phyloP scores from a whole-genome alignment of 192 early-diverging fungal species.

The Tieghemiomyces parasiticus region DNA sequence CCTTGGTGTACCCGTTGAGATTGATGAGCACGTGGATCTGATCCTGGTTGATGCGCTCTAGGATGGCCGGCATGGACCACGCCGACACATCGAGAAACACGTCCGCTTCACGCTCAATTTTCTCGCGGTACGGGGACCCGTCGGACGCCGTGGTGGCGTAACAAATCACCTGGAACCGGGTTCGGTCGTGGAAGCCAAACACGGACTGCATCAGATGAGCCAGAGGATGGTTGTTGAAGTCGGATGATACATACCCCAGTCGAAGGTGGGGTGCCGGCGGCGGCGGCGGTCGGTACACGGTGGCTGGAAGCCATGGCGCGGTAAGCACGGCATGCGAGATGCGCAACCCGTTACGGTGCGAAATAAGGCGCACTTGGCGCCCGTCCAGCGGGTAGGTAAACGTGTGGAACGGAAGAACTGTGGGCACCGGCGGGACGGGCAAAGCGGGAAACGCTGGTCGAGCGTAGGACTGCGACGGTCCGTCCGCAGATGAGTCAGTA shows the following conservation, averaged over 20 bases:
- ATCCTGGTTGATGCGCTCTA: slow-evolving; percentile 56
- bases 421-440: slow-evolving; percentile 51
- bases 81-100: slow-evolving; percentile 61
- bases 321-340: slow-evolving; percentile 56
- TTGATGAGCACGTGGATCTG: slow-evolving; percentile 83
- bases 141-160: slow-evolving; percentile 75
- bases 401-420: slow-evolving; percentile 86
- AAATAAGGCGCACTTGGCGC: slow-evolving; percentile 72
- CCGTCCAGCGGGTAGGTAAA: slow-evolving; percentile 83
- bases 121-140: slow-evolving; percentile 56
- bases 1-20: slow-evolving; percentile 95
- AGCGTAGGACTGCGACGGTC: slow-evolving; percentile 14
- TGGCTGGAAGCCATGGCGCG: slow-evolving; percentile 34
- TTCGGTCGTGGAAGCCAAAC: slow-evolving; percentile 79
- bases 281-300: slow-evolving; percentile 59
- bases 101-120: slow-evolving; percentile 67
- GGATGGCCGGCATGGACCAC: slow-evolving; percentile 59
- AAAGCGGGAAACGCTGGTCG: slow-evolving; percentile 35
- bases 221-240: slow-evolving; percentile 88
- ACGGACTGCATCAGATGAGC: slow-evolving; percentile 91
- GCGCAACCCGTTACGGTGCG: slow-evolving; percentile 69
- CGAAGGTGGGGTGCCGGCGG: slow-evolving; percentile 47
- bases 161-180: slow-evolving; percentile 55
- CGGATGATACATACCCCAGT: slow-evolving; percentile 82
- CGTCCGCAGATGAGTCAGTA: slow-evolving; percentile 10